Evolutionary conservation across 371 early-diverging fungal genomes (phyloP).

Genomic region (Catenaria anguillulae): DNA sequence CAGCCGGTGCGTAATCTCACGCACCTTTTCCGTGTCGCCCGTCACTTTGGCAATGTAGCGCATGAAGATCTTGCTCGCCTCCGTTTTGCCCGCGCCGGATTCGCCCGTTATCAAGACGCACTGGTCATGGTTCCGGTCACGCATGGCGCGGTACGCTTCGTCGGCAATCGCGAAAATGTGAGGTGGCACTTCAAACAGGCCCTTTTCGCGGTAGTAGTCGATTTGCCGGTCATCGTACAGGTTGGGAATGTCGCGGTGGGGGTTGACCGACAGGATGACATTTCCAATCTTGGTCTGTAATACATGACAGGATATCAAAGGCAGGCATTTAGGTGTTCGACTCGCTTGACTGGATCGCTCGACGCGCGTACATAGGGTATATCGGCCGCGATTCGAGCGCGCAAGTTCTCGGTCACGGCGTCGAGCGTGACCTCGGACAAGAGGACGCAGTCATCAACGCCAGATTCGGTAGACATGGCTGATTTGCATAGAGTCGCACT

Average conservation of each 20-base stretch:
- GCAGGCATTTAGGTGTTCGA: background rate
- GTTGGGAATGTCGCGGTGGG: slow-evolving; percentile 11
- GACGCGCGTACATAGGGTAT: slow-evolving; percentile 11
- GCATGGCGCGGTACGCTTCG: slow-evolving; percentile 9
- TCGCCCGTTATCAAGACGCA: slow-evolving; percentile 19
- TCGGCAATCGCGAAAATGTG: slow-evolving; percentile 18
- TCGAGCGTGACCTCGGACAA: slow-evolving; percentile 11
- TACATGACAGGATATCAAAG: background rate
- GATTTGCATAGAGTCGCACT: too few relatives aligned
- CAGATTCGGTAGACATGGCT: too few relatives aligned
- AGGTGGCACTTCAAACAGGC: slow-evolving; percentile 13
- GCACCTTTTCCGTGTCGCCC: background rate
- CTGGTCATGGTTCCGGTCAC: slow-evolving; percentile 12
- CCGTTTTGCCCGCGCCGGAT: slow-evolving; percentile 18
- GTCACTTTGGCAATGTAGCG: slow-evolving; percentile 14
- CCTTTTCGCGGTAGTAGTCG: slow-evolving; percentile 13
- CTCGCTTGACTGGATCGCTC: background rate
- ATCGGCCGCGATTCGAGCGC: slow-evolving; percentile 6
- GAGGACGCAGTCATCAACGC: slow-evolving; percentile 14
- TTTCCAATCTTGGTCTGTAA: slow-evolving; percentile 16
- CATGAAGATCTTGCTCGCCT: slow-evolving; percentile 15
- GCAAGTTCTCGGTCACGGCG: slow-evolving; percentile 10
- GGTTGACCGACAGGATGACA: slow-evolving; percentile 18
- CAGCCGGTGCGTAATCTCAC: slow-evolving; percentile 3
- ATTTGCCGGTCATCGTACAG: slow-evolving; percentile 12